Conservation (phyloP, 495 filamentous ascomycete species). For the Gamarada debralockiae region DNA sequence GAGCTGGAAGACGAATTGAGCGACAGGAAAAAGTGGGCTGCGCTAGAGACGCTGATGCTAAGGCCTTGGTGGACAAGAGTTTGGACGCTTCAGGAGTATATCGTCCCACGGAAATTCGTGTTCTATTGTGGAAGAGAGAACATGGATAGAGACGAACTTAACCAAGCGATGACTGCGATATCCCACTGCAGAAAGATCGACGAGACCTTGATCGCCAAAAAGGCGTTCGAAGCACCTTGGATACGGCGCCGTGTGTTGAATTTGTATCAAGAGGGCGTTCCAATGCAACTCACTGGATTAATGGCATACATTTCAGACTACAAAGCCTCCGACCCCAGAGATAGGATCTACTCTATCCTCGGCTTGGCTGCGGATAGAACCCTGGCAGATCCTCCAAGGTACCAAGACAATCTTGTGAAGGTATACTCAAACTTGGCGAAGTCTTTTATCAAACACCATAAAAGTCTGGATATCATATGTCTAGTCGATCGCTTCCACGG, state of each 20-base stretch:
- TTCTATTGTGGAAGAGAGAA: slow-evolving; percentile 17
- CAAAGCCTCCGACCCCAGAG: slow-evolving; percentile 5
- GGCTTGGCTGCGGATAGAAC: slow-evolving; percentile 3
- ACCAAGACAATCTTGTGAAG: background rate
- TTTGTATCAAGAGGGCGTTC: background rate
- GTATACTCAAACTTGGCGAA: background rate
- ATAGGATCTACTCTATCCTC: slow-evolving; percentile 2
- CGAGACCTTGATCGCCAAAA: background rate
- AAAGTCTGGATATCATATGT: background rate
- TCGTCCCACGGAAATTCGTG: slow-evolving; percentile 8
- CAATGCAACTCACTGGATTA: slow-evolving; percentile 1
- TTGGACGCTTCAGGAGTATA: slow-evolving; percentile 27
- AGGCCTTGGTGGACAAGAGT: slow-evolving; percentile 25
- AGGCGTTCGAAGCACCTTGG: slow-evolving; percentile 6
- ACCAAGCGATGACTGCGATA: background rate
- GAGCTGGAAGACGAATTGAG: slow-evolving; percentile 5
- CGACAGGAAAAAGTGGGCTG: background rate
- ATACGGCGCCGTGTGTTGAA: background rate
- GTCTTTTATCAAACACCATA: background rate
- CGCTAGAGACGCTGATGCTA: slow-evolving; percentile 1
- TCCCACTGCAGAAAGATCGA: background rate
- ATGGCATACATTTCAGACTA: slow-evolving; percentile 2
- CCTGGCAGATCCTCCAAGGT: slow-evolving; percentile 3
- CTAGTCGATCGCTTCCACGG: background rate
- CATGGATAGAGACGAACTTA: slow-evolving; percentile 2